These are phyloP conservation scores for Cucumis variabilis DNA, from an alignment of 331 rosid genomes.

Conservation along the genomic window DNA sequence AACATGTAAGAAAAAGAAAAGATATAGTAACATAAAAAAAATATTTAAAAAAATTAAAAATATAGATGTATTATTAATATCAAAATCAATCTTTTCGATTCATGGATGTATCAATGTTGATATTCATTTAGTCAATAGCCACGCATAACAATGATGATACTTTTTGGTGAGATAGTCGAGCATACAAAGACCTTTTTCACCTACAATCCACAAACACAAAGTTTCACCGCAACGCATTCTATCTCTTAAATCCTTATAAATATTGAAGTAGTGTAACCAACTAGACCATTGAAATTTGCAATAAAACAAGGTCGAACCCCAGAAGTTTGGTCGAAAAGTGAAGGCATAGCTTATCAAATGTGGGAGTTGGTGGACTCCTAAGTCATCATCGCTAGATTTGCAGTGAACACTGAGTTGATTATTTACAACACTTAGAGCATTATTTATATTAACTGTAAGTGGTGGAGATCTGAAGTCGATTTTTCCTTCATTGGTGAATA, in stretches of 20 bases:
- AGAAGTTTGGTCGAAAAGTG: not conserved
- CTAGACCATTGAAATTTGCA: not conserved
- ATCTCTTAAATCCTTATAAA: not conserved
- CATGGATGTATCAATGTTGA: not conserved
- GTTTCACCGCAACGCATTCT: not conserved
- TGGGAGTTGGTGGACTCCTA: not conserved
- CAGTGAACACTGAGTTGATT: not conserved
- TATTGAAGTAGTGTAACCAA: not conserved
- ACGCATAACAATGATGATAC: not conserved
- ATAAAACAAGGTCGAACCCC: not conserved
- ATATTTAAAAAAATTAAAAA: too few species aligned
- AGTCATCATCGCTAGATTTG: conserved; percentile 23
- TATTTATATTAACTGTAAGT: not conserved
- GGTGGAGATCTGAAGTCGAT: too few species aligned
- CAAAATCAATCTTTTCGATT: too few species aligned
- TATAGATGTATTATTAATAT: too few species aligned
- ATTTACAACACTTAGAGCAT: not conserved
- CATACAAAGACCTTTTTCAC: not conserved
- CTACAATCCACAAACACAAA: not conserved
- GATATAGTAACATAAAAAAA: too few species aligned
- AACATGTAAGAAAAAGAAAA: too few species aligned
- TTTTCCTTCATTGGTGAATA: not conserved
- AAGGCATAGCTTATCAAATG: not conserved
- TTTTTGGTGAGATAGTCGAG: not conserved
- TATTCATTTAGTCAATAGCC: not conserved